Evolutionary conservation across 2,329 filamentous ascomycete genomes (phyloP).

Genomic region (Fusarium clavum): DNA sequence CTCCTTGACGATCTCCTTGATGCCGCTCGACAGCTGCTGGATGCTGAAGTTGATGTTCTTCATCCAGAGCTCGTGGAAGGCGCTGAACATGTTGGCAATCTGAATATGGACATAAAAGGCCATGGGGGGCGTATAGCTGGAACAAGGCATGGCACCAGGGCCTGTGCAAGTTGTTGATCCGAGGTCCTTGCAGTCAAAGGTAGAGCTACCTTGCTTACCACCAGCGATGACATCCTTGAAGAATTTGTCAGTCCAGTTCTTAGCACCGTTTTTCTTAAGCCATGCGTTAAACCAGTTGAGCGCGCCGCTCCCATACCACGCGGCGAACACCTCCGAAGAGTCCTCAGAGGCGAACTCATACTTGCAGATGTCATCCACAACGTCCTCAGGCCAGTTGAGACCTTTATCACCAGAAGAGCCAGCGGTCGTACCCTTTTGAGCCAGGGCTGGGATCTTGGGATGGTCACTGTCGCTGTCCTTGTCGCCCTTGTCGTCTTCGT

Average conservation of each 20-base stretch:
- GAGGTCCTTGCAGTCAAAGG: background rate
- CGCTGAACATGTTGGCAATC: conserved; percentile 18
- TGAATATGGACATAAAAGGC: conserved; percentile 24
- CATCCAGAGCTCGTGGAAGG: conserved; percentile 12
- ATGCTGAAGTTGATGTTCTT: conserved; percentile 6
- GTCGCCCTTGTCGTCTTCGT: background rate
- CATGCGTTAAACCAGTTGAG: background rate
- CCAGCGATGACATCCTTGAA: background rate
- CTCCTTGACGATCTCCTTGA: conserved; percentile 13
- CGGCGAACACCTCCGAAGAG: background rate
- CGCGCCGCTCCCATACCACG: background rate
- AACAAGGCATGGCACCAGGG: conserved; percentile 1
- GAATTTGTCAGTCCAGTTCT: background rate
- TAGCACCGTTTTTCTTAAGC: background rate
- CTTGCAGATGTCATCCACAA: background rate
- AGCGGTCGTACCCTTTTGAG: background rate
- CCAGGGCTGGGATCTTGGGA: background rate
- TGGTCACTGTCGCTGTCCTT: background rate
- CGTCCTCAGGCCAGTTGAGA: background rate
- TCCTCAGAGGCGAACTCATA: background rate
- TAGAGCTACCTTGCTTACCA: background rate
- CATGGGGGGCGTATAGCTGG: conserved; percentile 2
- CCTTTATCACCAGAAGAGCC: background rate
- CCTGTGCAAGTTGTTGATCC: background rate
- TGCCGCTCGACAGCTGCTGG: background rate